These are phyloP conservation scores for Aurinia saxatilis DNA, from an alignment of 345 rosid species.

Conservation along the genomic window DNA sequence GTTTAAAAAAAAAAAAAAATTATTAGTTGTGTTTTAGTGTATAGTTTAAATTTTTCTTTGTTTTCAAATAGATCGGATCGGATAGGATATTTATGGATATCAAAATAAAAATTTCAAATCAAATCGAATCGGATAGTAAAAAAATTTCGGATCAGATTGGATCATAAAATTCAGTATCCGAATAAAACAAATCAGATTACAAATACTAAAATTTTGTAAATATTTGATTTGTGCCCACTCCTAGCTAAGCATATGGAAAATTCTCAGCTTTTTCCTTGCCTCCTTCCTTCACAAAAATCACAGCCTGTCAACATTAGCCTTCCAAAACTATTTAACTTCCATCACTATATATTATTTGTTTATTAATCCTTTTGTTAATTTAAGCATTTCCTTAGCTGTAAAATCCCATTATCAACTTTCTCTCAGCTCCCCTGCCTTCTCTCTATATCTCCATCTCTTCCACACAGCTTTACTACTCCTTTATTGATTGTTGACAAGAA, in stretches of 20 bases:
- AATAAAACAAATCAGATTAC: too few relatives aligned
- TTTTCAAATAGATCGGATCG: too few relatives aligned
- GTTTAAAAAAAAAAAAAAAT: too few relatives aligned
- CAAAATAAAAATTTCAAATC: too few relatives aligned
- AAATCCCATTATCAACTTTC: slow-evolving; percentile 9
- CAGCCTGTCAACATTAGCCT: slow-evolving; percentile 81
- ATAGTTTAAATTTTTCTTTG: too few relatives aligned
- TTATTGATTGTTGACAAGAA: slow-evolving; percentile 16
- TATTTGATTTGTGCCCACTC: too few relatives aligned
- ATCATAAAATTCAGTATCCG: too few relatives aligned
- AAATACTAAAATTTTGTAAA: too few relatives aligned
- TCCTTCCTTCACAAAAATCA: slow-evolving; percentile 36
- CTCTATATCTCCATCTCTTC: slow-evolving; percentile 16
- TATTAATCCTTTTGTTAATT: slow-evolving; percentile 11
- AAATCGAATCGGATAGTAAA: too few relatives aligned
- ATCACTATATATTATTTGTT: slow-evolving; percentile 23
- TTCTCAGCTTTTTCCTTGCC: slow-evolving; percentile 30
- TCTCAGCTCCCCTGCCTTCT: not conserved
- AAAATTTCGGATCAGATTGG: too few relatives aligned
- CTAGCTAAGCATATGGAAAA: slow-evolving; percentile 14
- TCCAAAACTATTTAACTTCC: slow-evolving; percentile 36
- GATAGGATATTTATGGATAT: too few relatives aligned
- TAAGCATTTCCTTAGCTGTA: slow-evolving; percentile 21
- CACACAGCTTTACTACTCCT: slow-evolving; percentile 12
- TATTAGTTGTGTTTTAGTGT: too few relatives aligned